Base-by-base conservation (phyloP, 169 alveolate species). In the Miamiensis avidus region DNA sequence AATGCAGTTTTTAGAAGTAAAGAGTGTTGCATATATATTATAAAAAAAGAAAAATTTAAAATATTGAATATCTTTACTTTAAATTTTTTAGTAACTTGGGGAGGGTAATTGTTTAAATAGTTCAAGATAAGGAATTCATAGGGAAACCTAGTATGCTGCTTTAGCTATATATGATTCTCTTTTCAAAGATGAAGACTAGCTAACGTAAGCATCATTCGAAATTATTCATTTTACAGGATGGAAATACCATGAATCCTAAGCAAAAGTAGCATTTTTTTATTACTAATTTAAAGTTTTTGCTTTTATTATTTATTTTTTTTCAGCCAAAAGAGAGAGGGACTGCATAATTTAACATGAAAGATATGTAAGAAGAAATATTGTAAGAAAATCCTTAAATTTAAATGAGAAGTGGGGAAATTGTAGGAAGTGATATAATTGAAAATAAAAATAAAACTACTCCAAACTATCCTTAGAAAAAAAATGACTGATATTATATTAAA, bases 171-270 rank as follows among this genome's bases (percentile, higher is more conserved):
- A 89, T 76, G 88, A 85, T 29, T 34, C 82, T 26, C 73, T 89
- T 16, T 89, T 89, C 79, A 86, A 34, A 25, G 88, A 73, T 31
- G 74, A 82, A 29, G 74, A 77, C 34, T n/a, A 74, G 69, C 74
- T 65, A 1, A 72, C 69, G 0, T 75, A 77, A 25, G 77, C 73
- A 4, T 81, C 91, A 0, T 89, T 89, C 75, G 91, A 89, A 29
- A 72, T 84, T n/a, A 75, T 86, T 33, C 84, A 86, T 77, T 89
- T 75, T 75, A 75, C 87, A n/a, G 93, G 88, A 26, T 89, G 93
- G 88, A 89, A 89, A 73, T 88, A 82, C 65, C 93, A 89, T 76
- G 89, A 79, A 74, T 65, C 81, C 29, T 72, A 89, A 30, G 65
- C 76, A 65, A 89, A 89, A 49, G 69, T 49, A 11, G 26, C 26